Conservation (phyloP, 2,329 filamentous ascomycete species). For the Aspergillus arachidicola region DNA sequence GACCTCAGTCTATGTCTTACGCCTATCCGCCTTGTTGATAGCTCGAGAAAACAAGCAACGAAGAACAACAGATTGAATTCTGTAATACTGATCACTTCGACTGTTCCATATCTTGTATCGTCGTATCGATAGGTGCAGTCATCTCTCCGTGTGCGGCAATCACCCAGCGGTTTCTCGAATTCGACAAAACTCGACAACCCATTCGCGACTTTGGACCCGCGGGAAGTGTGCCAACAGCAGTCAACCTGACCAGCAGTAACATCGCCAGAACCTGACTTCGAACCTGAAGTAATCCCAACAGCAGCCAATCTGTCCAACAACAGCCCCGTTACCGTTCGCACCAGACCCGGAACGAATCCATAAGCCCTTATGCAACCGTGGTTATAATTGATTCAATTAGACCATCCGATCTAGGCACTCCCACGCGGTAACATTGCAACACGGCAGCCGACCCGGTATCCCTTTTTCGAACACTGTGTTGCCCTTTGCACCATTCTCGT, state of each 20-base stretch:
- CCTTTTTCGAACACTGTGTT: slow-evolving; percentile 7
- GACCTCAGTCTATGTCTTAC: slow-evolving; percentile 1
- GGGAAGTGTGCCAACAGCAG: slow-evolving; percentile 13
- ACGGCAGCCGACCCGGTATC: slow-evolving; percentile 5
- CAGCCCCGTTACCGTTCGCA: slow-evolving; percentile 7
- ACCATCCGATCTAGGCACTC: slow-evolving; percentile 5
- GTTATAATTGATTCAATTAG: slow-evolving; percentile 11
- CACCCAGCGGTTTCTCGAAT: neutral
- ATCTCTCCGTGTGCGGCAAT: slow-evolving; percentile 12
- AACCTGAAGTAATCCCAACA: slow-evolving; percentile 3
- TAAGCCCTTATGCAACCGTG: slow-evolving; percentile 19
- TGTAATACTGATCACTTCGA: slow-evolving; percentile 17
- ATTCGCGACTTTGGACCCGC: slow-evolving; percentile 10
- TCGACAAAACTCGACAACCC: slow-evolving; percentile 6
- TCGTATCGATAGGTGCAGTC: slow-evolving; percentile 14
- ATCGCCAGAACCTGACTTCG: slow-evolving; percentile 3
- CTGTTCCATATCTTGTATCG: slow-evolving; percentile 21
- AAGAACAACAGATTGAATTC: slow-evolving; percentile 20
- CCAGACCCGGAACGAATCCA: slow-evolving; percentile 3
- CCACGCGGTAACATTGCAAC: slow-evolving; percentile 16
- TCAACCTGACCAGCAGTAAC: slow-evolving; percentile 15
- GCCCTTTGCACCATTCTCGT: slow-evolving; percentile 17
- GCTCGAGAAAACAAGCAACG: slow-evolving; percentile 16
- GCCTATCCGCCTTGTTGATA: slow-evolving; percentile 17
- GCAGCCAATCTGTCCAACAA: slow-evolving; percentile 15